phyloP scores from a whole-genome alignment of 1,139 yeast genomes.

The Pichiaceae sp. region DNA sequence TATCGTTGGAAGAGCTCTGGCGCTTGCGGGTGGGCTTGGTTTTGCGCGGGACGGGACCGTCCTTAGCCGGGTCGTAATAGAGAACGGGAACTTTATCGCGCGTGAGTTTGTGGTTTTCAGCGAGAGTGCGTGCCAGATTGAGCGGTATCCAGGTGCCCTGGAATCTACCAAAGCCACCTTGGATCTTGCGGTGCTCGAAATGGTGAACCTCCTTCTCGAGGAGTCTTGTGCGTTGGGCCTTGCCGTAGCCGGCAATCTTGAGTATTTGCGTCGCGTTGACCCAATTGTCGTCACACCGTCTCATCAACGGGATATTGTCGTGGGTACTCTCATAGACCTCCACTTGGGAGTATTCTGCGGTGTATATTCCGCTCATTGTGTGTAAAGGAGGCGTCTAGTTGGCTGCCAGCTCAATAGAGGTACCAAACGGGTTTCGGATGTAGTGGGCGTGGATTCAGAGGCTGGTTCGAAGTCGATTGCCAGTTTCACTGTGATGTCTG shows the following conservation, averaged over 20 bases:
- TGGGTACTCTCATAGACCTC: conserved; percentile 25
- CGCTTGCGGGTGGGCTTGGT: conserved; percentile 3
- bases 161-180: conserved; percentile 57
- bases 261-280: conserved; percentile 48
- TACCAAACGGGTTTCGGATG: no score
- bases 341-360: conserved; percentile 24
- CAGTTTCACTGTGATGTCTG: no score
- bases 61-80: conserved; percentile 20
- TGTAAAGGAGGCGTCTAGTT: background rate
- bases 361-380: conserved; percentile 16
- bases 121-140: conserved; percentile 40
- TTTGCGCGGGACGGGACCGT: conserved; percentile 16
- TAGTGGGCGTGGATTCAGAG: no score
- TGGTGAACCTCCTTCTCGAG: conserved; percentile 53
- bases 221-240: conserved; percentile 50
- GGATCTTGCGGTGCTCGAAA: conserved; percentile 49
- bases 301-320: conserved; percentile 25
- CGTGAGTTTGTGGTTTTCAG: conserved; percentile 37
- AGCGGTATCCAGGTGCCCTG: conserved; percentile 58
- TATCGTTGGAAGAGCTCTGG: background rate
- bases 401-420: no score
- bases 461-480: no score
- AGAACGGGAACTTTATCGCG: conserved; percentile 31
- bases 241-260: conserved; percentile 52
- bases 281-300: conserved; percentile 27